Evolutionary conservation across 306 rosid species (phyloP).

Genomic region (Biancaea sappan): DNA sequence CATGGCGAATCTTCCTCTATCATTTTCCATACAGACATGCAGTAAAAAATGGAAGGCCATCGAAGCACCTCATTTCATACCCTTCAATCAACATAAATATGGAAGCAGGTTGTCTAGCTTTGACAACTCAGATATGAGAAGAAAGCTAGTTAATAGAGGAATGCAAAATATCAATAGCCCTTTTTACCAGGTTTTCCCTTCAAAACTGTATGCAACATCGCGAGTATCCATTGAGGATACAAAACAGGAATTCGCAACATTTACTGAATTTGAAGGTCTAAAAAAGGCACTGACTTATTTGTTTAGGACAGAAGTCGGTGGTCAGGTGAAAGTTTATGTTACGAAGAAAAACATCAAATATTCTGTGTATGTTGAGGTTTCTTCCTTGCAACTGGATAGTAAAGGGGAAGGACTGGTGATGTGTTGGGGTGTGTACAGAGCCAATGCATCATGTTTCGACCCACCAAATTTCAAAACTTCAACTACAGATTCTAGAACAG

Average conservation of each 20-base stretch:
- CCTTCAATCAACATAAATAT: conserved; percentile 30
- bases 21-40: conserved; percentile 37
- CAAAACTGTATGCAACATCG: conserved; percentile 48
- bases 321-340: conserved; percentile 68
- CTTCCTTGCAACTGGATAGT: conserved; percentile 40
- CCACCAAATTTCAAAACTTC: conserved; percentile 34
- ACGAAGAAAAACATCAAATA: conserved; percentile 50
- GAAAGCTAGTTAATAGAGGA: conserved; percentile 37
- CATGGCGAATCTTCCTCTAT: conserved; percentile 61
- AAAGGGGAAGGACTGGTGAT: conserved; percentile 41
- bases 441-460: conserved; percentile 51
- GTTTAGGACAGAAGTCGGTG: conserved; percentile 77
- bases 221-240: conserved; percentile 49
- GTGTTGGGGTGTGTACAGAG: conserved; percentile 76
- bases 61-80: conserved; percentile 35
- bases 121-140: conserved; percentile 40
- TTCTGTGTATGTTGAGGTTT: conserved; percentile 62
- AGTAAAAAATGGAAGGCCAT: conserved; percentile 30
- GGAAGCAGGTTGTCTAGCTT: conserved; percentile 31
- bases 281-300: conserved; percentile 52
- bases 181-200: conserved; percentile 31
- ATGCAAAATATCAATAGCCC: conserved; percentile 10
- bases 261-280: conserved; percentile 41
- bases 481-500: conserved; percentile 30
- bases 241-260: conserved; percentile 29